Evolutionary conservation across 2,329 filamentous ascomycete genomes (phyloP).

Genomic region (Aspergillus sergii): DNA sequence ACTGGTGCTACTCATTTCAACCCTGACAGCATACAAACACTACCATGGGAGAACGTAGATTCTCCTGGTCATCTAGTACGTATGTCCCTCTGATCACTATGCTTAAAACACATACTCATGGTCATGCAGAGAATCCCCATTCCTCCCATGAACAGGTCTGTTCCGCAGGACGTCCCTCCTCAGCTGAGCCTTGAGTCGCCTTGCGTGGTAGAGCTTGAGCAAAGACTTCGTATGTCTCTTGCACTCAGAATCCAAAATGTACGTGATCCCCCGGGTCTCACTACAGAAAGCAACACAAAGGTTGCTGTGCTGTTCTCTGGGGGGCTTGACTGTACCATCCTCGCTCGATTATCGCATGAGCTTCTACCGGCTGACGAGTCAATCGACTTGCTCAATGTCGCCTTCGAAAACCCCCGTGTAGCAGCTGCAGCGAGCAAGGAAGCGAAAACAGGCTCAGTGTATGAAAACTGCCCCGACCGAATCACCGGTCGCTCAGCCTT

Average conservation of each 20-base stretch:
- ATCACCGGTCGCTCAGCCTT: conserved; percentile 81
- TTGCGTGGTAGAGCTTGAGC: conserved; percentile 57
- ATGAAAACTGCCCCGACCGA: conserved; percentile 87
- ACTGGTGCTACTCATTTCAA: conserved; percentile 13
- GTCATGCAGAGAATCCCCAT: conserved; percentile 43
- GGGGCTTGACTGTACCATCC: conserved; percentile 86
- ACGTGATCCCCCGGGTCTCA: conserved; percentile 55
- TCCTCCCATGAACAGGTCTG: conserved; percentile 46
- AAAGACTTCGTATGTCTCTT: conserved; percentile 64
- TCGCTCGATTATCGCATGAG: conserved; percentile 80
- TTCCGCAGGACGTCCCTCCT: conserved; percentile 33
- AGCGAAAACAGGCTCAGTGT: conserved; percentile 46
- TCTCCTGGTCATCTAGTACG: conserved; percentile 28
- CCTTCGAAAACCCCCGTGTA: conserved; percentile 88
- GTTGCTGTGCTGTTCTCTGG: conserved; percentile 90
- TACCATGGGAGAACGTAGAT: conserved; percentile 31
- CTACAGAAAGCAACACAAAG: conserved; percentile 33
- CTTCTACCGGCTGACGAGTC: conserved; percentile 67
- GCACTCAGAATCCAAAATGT: conserved; percentile 66
- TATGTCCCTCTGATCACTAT: not conserved
- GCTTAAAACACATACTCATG: conserved; percentile 8
- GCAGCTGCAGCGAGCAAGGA: conserved; percentile 53
- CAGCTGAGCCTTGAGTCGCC: conserved; percentile 44
- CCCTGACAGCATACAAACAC: conserved; percentile 25
- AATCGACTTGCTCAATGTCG: conserved; percentile 91